These are phyloP conservation scores for Trypanosoma caninum DNA, from an alignment of 208 protist genomes.

Conservation along the genomic window DNA sequence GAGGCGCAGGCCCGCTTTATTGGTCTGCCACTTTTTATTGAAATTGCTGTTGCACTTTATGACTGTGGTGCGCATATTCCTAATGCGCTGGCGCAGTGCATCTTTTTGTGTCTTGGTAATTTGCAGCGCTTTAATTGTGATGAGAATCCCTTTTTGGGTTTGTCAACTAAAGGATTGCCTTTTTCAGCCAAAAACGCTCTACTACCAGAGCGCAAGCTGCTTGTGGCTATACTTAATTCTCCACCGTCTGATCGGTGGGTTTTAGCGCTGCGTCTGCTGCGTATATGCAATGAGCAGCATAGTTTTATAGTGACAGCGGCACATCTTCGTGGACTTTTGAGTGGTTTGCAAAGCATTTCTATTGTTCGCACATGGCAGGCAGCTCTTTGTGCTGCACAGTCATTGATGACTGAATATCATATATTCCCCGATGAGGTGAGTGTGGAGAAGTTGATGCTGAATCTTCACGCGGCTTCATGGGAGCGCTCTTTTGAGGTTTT, in stretches of 20 bases:
- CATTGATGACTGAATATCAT: slow-evolving; percentile 25
- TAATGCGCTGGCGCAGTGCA: slow-evolving; percentile 65
- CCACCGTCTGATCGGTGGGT: slow-evolving; percentile 36
- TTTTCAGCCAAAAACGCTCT: background rate
- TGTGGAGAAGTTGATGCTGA: slow-evolving; percentile 51
- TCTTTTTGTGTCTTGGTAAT: slow-evolving; percentile 60
- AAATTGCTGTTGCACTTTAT: slow-evolving; percentile 25
- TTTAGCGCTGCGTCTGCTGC: slow-evolving; percentile 39
- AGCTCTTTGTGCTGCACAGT: slow-evolving; percentile 38
- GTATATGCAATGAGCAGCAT: slow-evolving; percentile 10
- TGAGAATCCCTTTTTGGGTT: background rate
- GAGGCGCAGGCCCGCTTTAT: slow-evolving; percentile 65
- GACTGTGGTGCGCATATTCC: slow-evolving; percentile 29
- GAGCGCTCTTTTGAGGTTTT: slow-evolving; percentile 66
- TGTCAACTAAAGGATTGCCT: too few relatives aligned
- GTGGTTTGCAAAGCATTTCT: slow-evolving; percentile 67
- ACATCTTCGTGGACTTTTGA: slow-evolving; percentile 55
- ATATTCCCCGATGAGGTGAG: slow-evolving; percentile 47
- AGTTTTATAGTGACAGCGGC: slow-evolving; percentile 44
- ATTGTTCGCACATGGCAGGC: slow-evolving; percentile 47
- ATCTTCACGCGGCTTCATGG: slow-evolving; percentile 64
- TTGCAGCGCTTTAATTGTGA: slow-evolving; percentile 2
- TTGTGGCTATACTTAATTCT: slow-evolving; percentile 7
- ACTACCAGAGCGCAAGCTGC: slow-evolving; percentile 17
- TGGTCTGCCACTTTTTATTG: slow-evolving; percentile 37